Base-by-base conservation (phyloP, 2,329 filamentous ascomycete species). In the Ophiostoma sp. region DNA sequence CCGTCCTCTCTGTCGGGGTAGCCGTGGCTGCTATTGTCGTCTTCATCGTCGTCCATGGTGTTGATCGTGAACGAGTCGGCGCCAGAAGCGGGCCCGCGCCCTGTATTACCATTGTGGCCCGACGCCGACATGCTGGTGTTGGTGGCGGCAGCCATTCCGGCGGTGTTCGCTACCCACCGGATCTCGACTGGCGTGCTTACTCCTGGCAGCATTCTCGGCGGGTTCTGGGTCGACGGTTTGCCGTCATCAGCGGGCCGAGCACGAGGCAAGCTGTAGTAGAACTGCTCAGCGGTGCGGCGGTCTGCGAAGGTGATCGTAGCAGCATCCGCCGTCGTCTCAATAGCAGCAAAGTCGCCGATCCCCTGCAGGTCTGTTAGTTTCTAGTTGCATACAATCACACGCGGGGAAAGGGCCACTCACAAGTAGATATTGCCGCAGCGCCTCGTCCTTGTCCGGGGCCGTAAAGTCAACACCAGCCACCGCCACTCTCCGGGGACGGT, bases 231-330 rank as follows among this genome's bases (percentile, higher is more conserved):
- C 38, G 58, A 2, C 60, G 42, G 27, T 7, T 18, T 40, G 55
- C 18, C 11, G 16, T n/a, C 16, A n/a, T n/a, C 60, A 16, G 84
- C 62, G 27, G 27, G 7, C 27, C 58, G 12, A 36, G 67, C 65
- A n/a, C 40, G 63, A 0, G 67, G 47, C n/a, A 86, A 78, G 41
- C 84, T 81, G 73, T 85, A 85, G 79, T 84, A 85, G 73, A 89
- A 88, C 71, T 83, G 87, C 75, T 94, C 91, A 4, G 89, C 91
- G 14, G 89, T 88, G 75, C 85, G 86, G 69, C 87, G 85, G 73
- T 90, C 87, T 69, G 85, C 86, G 75, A 90, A 90, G 5, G 83
- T 84, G 66, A 90, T 83, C 67, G 83, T 79, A 1, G 87, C 85
- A 0, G 77, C 75, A 1, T 77, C 71, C 0, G 81, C 76, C 2